Evolutionary conservation across 164 flowering plant species (phyloP), one percentile per base, ranked within the genome.

Genomic region (Houttuynia cordata): DNA sequence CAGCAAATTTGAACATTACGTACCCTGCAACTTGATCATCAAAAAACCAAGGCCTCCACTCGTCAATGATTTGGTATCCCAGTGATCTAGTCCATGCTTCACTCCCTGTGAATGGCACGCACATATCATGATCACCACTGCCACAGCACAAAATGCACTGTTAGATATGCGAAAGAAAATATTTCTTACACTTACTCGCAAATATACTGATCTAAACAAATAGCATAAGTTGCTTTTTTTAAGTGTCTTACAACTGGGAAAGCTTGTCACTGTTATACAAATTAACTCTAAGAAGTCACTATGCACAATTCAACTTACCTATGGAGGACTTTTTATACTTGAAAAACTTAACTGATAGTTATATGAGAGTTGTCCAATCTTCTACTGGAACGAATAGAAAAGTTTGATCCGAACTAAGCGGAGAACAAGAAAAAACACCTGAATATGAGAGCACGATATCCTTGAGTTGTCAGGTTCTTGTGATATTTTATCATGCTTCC

Each of bases 111-210:
- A 19, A 90, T 7, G 98, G 97, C 58, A 93, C 94, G 68, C 97
- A 87, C 97, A 93, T 86, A 73, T 93, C 98, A 72, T 93, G 98
- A 69, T 93, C 98, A 17, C 98, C 97, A 60, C 98, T 90, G 83
- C 74, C 60, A 65, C 19, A 53, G 8, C 10, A 63, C n/a, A 49
- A 24, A 25, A 9, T 4, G 23, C 37, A 2, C 6, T 30, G 37
- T 30, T 6, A 30, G 37, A 30, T 30, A 30, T 2, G 6, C 6
- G 37, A 30, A 30, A 30, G 4, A 30, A 30, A 6, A 30, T 30
- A 30, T 30, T 30, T 30, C 37, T 30, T 30, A 30, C 37, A 2
- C 37, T 2, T 30, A 30, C 37, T 30, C 2, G 37, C 37, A 30
- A n/a, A 30, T 30, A 30, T 6, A 30, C 6, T 30, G 37, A 30